phyloP scores from a whole-genome alignment of 306 rosid species.

The Datisca glomerata region DNA sequence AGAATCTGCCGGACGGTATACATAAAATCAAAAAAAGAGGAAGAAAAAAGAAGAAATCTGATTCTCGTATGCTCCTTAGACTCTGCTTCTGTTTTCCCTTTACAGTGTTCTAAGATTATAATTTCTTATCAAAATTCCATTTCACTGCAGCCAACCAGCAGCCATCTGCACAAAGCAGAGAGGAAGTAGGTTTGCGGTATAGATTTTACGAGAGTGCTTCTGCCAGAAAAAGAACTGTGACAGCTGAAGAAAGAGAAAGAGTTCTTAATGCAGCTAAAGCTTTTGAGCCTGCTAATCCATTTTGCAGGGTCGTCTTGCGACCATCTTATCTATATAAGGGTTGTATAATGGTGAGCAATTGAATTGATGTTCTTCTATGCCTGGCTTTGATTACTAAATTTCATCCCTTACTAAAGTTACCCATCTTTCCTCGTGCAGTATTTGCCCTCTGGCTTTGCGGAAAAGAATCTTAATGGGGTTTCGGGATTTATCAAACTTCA shows the following conservation, averaged over 20 bases:
- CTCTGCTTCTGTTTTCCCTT: slow-evolving; percentile 1
- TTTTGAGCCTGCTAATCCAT: slow-evolving; percentile 81
- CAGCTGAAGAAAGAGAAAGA: slow-evolving; percentile 95
- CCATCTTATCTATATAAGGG: slow-evolving; percentile 95
- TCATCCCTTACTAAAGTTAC: background rate
- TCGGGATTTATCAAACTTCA: slow-evolving; percentile 95
- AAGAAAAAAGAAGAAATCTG: slow-evolving; percentile 63
- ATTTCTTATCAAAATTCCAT: slow-evolving; percentile 10
- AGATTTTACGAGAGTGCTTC: slow-evolving; percentile 97
- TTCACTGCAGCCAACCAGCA: slow-evolving; percentile 48
- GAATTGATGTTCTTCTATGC: background rate
- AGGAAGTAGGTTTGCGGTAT: slow-evolving; percentile 57
- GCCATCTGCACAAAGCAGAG: slow-evolving; percentile 45
- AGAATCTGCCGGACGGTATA: slow-evolving; percentile 29
- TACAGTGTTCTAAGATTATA: slow-evolving; percentile 4
- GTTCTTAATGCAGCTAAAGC: slow-evolving; percentile 69
- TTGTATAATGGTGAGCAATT: slow-evolving; percentile 81
- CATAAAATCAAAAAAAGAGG: slow-evolving; percentile 29
- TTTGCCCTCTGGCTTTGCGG: slow-evolving; percentile 96
- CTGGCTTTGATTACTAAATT: background rate
- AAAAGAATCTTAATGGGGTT: slow-evolving; percentile 73
- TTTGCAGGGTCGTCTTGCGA: slow-evolving; percentile 85
- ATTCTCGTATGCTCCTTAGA: slow-evolving; percentile 29
- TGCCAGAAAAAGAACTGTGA: slow-evolving; percentile 89
- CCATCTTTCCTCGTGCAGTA: slow-evolving; percentile 40